These are phyloP conservation scores for Penicillium sclerotiorum DNA, from an alignment of 2,329 filamentous ascomycete species.

Conservation along the genomic window DNA sequence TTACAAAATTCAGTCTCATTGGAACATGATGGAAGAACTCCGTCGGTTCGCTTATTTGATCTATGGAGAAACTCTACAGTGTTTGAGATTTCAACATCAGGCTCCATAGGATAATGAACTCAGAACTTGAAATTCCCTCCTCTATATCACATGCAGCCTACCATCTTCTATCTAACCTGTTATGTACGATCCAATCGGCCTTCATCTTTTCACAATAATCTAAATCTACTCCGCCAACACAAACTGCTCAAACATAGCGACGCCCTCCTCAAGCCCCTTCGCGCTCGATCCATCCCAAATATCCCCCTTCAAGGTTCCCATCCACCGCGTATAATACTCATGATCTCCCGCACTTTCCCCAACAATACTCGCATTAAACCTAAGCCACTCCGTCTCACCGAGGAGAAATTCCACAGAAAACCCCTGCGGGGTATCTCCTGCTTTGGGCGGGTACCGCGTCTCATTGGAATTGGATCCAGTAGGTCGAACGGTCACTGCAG, in stretches of 20 bases:
- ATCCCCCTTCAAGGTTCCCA: slow-evolving; percentile 20
- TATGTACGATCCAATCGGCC: no score
- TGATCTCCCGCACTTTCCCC: slow-evolving; percentile 16
- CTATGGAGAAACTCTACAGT: no score
- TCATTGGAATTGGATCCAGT: slow-evolving; percentile 8
- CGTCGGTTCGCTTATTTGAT: no score
- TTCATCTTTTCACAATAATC: neutral
- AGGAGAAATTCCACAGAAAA: slow-evolving; percentile 20
- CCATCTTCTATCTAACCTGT: no score
- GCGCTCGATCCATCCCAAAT: neutral
- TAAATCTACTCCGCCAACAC: slow-evolving; percentile 11
- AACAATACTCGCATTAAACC: slow-evolving; percentile 15
- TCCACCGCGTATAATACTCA: slow-evolving; percentile 27
- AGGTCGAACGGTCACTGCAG: slow-evolving; percentile 16
- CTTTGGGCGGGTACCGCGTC: slow-evolving; percentile 21
- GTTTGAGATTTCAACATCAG: no score
- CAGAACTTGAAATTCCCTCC: no score
- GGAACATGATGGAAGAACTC: no score
- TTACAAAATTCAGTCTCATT: neutral
- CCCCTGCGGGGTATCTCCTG: slow-evolving; percentile 18
- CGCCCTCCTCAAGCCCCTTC: slow-evolving; percentile 12
- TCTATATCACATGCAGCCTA: no score
- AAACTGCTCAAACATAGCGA: slow-evolving; percentile 31
- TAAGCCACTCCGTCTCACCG: slow-evolving; percentile 10
- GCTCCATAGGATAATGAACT: no score